Evolutionary conservation across 2,329 filamentous ascomycete genomes (phyloP).

Genomic region (Cordyceps cicadae): DNA sequence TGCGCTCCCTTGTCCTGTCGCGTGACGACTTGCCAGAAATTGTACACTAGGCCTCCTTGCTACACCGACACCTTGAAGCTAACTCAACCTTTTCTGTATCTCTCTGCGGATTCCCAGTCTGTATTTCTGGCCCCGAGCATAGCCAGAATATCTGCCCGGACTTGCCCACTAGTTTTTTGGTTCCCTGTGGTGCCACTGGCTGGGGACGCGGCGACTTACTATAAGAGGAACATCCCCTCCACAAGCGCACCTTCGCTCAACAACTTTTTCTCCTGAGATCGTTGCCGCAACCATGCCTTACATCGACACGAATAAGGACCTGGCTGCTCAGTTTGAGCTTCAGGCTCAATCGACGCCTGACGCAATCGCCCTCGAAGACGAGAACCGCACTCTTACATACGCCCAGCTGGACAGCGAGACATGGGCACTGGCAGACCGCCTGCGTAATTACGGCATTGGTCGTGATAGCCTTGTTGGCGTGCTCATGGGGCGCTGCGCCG

Average conservation of each 20-base stretch:
- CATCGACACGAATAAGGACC: conserved; percentile 63
- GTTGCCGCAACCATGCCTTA: conserved; percentile 42
- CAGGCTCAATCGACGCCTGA: conserved; percentile 63
- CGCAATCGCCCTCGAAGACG: conserved; percentile 65
- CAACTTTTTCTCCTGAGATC: background rate
- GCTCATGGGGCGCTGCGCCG: conserved; percentile 63
- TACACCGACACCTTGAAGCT: conserved; percentile 8
- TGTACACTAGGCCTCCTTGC: conserved; percentile 10
- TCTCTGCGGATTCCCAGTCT: background rate
- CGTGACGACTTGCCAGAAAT: conserved; percentile 8
- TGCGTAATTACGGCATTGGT: conserved; percentile 60
- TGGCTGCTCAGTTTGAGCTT: conserved; percentile 60
- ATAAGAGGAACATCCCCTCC: background rate
- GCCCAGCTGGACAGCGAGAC: conserved; percentile 62
- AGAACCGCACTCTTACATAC: conserved; percentile 59
- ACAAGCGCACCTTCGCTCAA: background rate
- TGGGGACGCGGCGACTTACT: conserved; percentile 1
- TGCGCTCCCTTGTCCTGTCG: conserved; percentile 3
- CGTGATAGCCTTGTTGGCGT: conserved; percentile 70
- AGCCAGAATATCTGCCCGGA: background rate
- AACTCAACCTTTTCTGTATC: background rate
- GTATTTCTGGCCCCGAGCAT: background rate
- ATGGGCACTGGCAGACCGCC: conserved; percentile 51
- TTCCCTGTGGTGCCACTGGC: background rate
- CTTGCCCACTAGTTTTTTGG: background rate